These are phyloP conservation scores for Articulospora tetracladia DNA, from an alignment of 495 filamentous ascomycete species.

Conservation along the genomic window DNA sequence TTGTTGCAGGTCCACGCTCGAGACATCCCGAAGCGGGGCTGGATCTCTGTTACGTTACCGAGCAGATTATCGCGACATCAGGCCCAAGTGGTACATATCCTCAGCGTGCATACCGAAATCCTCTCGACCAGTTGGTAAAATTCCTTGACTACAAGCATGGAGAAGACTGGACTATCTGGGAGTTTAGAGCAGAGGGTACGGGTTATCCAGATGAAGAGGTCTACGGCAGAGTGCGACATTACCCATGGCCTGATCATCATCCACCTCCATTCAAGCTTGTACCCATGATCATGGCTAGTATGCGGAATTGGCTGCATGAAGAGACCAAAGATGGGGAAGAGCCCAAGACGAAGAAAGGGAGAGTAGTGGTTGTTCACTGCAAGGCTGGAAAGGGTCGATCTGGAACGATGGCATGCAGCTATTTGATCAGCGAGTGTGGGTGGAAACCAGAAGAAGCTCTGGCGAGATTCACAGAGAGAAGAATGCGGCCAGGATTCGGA, in stretches of 20 bases:
- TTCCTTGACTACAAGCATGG: slow-evolving; percentile 86
- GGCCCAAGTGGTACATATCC: slow-evolving; percentile 87
- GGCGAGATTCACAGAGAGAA: slow-evolving; percentile 74
- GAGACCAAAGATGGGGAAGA: slow-evolving; percentile 36
- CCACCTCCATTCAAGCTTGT: slow-evolving; percentile 89
- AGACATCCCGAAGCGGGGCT: slow-evolving; percentile 82
- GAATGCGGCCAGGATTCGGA: slow-evolving; percentile 88
- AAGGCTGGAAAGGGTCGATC: slow-evolving; percentile 95
- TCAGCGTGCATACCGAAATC: slow-evolving; percentile 87
- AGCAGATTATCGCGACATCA: slow-evolving; percentile 71
- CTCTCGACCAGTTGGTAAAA: slow-evolving; percentile 74
- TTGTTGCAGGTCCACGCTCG: slow-evolving; percentile 71
- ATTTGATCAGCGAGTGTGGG: slow-evolving; percentile 84
- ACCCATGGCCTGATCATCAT: slow-evolving; percentile 95
- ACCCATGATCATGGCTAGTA: slow-evolving; percentile 81
- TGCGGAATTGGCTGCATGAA: slow-evolving; percentile 78
- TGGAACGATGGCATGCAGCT: slow-evolving; percentile 82
- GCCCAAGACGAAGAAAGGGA: slow-evolving; percentile 23
- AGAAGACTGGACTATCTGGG: slow-evolving; percentile 87
- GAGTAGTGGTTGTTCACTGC: slow-evolving; percentile 90
- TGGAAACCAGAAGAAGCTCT: slow-evolving; percentile 80
- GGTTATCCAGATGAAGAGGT: slow-evolving; percentile 92
- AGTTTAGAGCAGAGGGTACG: slow-evolving; percentile 94
- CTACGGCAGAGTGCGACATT: slow-evolving; percentile 78
- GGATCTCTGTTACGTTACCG: slow-evolving; percentile 93